Percentiles rank a stretch among this genome's conserved stretches.
Conservation (phyloP, 768 basidiomycete genomes). For the Rhizopogon vesiculosus region DNA sequence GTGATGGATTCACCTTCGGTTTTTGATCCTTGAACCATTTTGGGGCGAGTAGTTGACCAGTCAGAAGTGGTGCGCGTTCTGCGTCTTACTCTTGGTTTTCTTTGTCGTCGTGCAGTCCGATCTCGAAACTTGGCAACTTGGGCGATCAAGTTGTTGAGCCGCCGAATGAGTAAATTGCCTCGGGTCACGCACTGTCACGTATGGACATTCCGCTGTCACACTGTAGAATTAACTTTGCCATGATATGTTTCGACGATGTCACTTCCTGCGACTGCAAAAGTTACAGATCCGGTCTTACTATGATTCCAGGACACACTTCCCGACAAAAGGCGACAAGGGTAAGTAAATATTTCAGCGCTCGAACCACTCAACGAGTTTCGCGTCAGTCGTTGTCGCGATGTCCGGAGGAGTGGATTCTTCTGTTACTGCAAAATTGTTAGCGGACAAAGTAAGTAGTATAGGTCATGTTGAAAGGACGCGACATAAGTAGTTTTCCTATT, state of each 20-base stretch:
- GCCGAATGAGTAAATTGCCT: neutral
- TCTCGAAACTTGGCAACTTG: neutral
- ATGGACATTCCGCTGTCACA: neutral
- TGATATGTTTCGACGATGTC: conserved; percentile 10
- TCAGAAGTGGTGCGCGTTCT: neutral
- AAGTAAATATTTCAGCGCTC: neutral
- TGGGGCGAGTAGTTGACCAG: too few species aligned
- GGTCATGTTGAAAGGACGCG: neutral
- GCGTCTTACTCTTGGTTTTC: neutral
- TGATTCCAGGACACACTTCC: conserved; percentile 8
- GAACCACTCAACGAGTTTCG: neutral
- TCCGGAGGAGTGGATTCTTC: conserved; percentile 96
- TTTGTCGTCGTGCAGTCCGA: neutral
- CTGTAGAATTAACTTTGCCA: neutral
- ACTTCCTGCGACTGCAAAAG: neutral
- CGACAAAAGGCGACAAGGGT: conserved; percentile 26
- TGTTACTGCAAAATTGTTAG: conserved; percentile 74
- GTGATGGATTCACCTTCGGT: conserved; percentile 27
- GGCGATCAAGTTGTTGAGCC: neutral
- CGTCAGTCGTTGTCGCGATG: conserved; percentile 83
- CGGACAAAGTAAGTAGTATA: conserved; percentile 47
- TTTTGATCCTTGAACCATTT: conserved; percentile 39
- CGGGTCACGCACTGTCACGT: conserved; percentile 2
- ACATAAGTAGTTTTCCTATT: neutral
- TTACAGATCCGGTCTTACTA: conserved; percentile 9